These are phyloP conservation scores for Pholiota adiposa DNA, from an alignment of 1,284 basidiomycete species.

Conservation along the genomic window DNA sequence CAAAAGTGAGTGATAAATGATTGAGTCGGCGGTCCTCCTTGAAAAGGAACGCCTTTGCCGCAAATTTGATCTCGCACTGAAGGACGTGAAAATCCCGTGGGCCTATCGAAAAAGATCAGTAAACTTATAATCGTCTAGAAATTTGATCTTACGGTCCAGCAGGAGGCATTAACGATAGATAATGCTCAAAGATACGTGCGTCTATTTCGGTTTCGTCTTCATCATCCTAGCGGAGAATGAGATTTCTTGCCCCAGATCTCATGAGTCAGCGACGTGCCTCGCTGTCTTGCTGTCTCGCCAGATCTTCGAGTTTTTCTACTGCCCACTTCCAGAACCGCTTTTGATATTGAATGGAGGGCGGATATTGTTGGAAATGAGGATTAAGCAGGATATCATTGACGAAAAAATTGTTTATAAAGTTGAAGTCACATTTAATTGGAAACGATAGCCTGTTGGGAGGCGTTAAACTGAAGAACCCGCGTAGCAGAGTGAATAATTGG, in stretches of 20 bases:
- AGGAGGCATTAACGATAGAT: constrained; percentile 48
- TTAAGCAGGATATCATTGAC: constrained; percentile 53
- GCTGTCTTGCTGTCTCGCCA: constrained; percentile 38
- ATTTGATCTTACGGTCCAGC: constrained; percentile 37
- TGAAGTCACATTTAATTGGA: constrained; percentile 38
- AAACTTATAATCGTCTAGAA: too few relatives aligned
- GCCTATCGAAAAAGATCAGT: constrained; percentile 17
- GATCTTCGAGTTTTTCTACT: constrained; percentile 55
- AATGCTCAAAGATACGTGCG: constrained; percentile 62
- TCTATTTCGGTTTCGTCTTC: constrained; percentile 67
- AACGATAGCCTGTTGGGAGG: constrained; percentile 46
- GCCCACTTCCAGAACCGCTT: constrained; percentile 73
- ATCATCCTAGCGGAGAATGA: constrained; percentile 19
- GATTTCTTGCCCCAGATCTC: background rate
- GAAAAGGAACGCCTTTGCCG: constrained; percentile 28
- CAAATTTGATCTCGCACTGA: constrained; percentile 27
- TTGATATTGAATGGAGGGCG: constrained; percentile 67
- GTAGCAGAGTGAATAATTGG: constrained; percentile 49
- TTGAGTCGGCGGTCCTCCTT: constrained; percentile 43
- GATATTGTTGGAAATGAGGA: constrained; percentile 55
- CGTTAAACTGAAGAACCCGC: constrained; percentile 57
- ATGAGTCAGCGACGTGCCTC: constrained; percentile 21
- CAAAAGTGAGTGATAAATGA: constrained; percentile 74
- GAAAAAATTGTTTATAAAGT: constrained; percentile 55
- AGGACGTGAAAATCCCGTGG: constrained; percentile 23